phyloP scores from a whole-genome alignment of 2,329 filamentous ascomycete species.

The Aureobasidium uvarum region DNA sequence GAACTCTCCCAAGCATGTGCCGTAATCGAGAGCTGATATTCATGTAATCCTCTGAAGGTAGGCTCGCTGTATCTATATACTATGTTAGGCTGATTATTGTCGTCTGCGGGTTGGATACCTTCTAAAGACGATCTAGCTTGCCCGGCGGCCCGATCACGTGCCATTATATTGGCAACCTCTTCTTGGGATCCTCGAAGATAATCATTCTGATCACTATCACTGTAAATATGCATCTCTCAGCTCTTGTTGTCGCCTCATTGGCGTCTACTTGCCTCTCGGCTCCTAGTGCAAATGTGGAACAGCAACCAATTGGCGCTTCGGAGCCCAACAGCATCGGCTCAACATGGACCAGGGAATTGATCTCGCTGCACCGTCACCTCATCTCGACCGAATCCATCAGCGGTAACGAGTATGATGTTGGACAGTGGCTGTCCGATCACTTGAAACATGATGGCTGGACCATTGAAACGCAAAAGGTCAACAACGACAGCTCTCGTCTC shows the following conservation, averaged over 20 bases:
- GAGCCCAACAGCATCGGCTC: conserved; percentile 13
- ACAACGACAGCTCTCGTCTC: conserved; percentile 54
- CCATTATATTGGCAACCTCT: conserved; percentile 3
- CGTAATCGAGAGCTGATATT: background rate
- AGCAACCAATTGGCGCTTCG: conserved; percentile 14
- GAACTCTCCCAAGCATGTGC: background rate
- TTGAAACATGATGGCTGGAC: conserved; percentile 61
- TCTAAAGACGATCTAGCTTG: background rate
- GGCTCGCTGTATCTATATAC: background rate
- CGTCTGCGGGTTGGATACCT: background rate
- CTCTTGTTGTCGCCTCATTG: conserved; percentile 7
- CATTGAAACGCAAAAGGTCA: conserved; percentile 58
- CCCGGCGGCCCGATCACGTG: background rate
- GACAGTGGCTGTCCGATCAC: conserved; percentile 65
- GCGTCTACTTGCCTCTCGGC: background rate
- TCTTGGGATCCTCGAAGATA: background rate
- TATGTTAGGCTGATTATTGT: background rate
- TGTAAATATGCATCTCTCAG: conserved; percentile 1
- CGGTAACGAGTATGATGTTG: conserved; percentile 66
- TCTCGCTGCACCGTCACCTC: conserved; percentile 73
- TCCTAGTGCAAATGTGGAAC: background rate
- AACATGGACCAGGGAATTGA: conserved; percentile 48
- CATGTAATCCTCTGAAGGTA: background rate
- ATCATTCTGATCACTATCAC: background rate
- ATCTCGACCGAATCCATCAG: conserved; percentile 70